Evolutionary conservation across 2,329 filamentous ascomycete species (phyloP).

Genomic region (Aureobasidium vineae): DNA sequence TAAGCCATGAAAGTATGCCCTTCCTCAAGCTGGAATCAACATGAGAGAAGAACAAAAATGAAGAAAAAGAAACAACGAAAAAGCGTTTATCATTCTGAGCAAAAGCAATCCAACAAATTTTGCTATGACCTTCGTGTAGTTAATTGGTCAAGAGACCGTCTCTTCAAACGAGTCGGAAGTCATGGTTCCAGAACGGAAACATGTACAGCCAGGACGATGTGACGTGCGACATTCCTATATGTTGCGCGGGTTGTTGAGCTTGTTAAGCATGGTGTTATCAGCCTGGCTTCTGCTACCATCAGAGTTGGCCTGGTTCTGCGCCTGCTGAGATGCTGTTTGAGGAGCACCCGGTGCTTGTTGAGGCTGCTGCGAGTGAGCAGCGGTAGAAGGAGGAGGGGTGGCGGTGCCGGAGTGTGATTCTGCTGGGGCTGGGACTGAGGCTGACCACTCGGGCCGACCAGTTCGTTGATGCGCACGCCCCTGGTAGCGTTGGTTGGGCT

Average conservation of each 20-base stretch:
- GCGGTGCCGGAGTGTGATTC: conserved; percentile 15
- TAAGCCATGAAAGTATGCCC: background rate
- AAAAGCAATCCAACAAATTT: background rate
- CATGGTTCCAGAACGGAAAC: background rate
- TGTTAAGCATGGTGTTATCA: conserved; percentile 46
- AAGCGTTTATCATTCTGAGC: conserved; percentile 13
- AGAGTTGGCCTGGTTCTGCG: conserved; percentile 40
- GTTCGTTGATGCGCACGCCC: conserved; percentile 36
- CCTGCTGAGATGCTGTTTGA: conserved; percentile 1
- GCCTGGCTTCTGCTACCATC: conserved; percentile 43
- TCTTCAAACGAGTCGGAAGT: background rate
- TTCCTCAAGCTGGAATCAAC: background rate
- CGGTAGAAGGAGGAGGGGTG: conserved; percentile 25
- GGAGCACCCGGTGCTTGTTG: conserved; percentile 23
- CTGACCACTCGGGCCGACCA: conserved; percentile 35
- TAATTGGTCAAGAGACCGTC: background rate
- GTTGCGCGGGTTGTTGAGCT: conserved; percentile 37
- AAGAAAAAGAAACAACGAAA: background rate
- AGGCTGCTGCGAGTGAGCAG: conserved; percentile 24
- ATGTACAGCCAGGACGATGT: background rate
- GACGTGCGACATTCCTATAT: background rate
- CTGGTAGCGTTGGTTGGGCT: conserved; percentile 37
- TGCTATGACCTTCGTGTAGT: too few relatives aligned
- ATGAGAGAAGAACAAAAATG: background rate
- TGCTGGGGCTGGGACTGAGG: conserved; percentile 23